Conservation (phyloP, 306 rosid species). For the Pyrus bretschneideri region DNA sequence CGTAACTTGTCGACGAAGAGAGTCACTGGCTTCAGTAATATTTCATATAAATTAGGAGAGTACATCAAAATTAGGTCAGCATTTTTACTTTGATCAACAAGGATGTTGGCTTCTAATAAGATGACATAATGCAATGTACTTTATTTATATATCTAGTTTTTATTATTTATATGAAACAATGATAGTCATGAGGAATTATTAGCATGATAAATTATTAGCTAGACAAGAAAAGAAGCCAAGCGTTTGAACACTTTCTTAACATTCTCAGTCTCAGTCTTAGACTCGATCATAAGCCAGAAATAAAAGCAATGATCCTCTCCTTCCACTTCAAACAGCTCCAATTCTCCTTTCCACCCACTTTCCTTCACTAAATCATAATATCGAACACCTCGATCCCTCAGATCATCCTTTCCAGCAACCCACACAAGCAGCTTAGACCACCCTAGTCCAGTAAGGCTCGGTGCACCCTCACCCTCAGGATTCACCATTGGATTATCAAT, state of each 20-base stretch:
- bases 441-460: constrained; percentile 16
- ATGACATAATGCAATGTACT: too few species aligned
- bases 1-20: too few species aligned
- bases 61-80: too few species aligned
- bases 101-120: too few species aligned
- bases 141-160: too few species aligned
- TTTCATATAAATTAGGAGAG: too few species aligned
- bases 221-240: too few species aligned
- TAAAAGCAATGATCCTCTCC: constrained; percentile 19
- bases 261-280: neutral
- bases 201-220: neutral
- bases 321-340: constrained; percentile 16
- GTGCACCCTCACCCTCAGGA: constrained; percentile 2
- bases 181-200: neutral
- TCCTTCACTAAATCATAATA: constrained; percentile 13
- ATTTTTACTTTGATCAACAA: too few species aligned
- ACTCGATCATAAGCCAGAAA: neutral
- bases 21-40: too few species aligned
- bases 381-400: constrained; percentile 10
- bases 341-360: constrained; percentile 15
- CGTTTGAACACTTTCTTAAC: constrained; percentile 3
- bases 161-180: too few species aligned
- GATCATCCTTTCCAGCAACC: constrained; percentile 9
- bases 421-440: constrained; percentile 13
- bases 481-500: constrained; percentile 18